These are phyloP conservation scores for Pythium rhizo-oryzae DNA, from an alignment of 352 stramenopile species.

Conservation along the genomic window DNA sequence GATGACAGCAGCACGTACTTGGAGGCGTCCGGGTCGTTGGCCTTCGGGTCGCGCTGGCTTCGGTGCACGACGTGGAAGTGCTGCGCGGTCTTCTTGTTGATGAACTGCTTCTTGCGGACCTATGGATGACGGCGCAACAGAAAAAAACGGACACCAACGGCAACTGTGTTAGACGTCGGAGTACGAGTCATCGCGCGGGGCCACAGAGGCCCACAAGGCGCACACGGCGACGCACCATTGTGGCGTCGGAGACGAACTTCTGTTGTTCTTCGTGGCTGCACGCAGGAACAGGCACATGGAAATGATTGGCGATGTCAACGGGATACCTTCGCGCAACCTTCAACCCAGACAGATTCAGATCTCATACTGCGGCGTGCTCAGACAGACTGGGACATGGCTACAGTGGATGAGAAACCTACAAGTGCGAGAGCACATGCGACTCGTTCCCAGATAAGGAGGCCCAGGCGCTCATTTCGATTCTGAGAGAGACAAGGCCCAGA, in stretches of 20 bases:
- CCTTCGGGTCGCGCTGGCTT: constrained; percentile 78
- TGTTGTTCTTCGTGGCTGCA: not conserved
- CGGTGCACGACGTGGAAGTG: constrained; percentile 89
- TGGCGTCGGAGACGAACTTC: not conserved
- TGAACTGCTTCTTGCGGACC: constrained; percentile 78
- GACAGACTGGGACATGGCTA: not conserved
- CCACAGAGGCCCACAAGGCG: too few species aligned
- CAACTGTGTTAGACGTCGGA: too few species aligned
- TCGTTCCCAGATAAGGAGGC: too few species aligned
- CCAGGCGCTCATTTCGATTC: too few species aligned
- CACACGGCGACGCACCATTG: constrained; percentile 2
- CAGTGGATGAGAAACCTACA: not conserved
- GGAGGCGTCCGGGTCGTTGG: constrained; percentile 81
- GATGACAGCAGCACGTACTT: constrained; percentile 85
- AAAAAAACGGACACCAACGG: not conserved
- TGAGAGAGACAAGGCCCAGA: too few species aligned
- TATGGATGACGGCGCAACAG: constrained; percentile 11
- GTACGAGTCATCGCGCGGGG: too few species aligned
- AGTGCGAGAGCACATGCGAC: too few species aligned
- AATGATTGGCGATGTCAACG: constrained; percentile 9
- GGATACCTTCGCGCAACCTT: not conserved
- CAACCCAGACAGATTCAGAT: not conserved
- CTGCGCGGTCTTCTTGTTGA: constrained; percentile 86
- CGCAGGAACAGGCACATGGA: too few species aligned
- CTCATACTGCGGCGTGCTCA: not conserved